phyloP scores from a whole-genome alignment of 352 stramenopile species.

The Globisporangium radiosum region DNA sequence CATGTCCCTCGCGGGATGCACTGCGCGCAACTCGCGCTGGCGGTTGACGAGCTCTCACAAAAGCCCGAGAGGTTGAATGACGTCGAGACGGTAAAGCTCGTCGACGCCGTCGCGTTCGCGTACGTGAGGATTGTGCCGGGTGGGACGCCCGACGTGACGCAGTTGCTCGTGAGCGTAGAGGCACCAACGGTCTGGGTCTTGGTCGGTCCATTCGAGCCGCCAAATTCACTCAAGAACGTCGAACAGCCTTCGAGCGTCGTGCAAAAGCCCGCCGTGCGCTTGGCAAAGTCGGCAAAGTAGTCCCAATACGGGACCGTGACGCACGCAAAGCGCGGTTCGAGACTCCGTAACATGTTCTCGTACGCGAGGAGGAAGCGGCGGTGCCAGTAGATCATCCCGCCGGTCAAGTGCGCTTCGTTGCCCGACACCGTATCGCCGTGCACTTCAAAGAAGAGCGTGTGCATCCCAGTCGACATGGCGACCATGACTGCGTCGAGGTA shows the following conservation, averaged over 20 bases:
- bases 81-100: slow-evolving; percentile 7
- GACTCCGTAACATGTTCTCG: slow-evolving; percentile 69
- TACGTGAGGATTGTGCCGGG: slow-evolving; percentile 5
- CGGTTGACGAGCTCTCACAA: slow-evolving; percentile 47
- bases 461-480: slow-evolving; percentile 43
- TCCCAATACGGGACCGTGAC: slow-evolving; percentile 79
- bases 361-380: slow-evolving; percentile 63
- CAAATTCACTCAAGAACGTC: slow-evolving; percentile 54
- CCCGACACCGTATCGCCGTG: slow-evolving; percentile 31
- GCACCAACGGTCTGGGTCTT: slow-evolving; percentile 19
- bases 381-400: slow-evolving; percentile 64
- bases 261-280: slow-evolving; percentile 25
- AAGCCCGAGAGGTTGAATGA: slow-evolving; percentile 30
- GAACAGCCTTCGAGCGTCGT: slow-evolving; percentile 47
- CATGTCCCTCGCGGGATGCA: slow-evolving; percentile 56
- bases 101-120: slow-evolving; percentile 6
- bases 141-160: slow-evolving; percentile 8
- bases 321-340: slow-evolving; percentile 49
- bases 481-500: slow-evolving; percentile 53
- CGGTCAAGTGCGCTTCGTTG: slow-evolving; percentile 38
- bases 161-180: slow-evolving; percentile 15
- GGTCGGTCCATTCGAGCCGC: slow-evolving; percentile 24
- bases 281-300: slow-evolving; percentile 64
- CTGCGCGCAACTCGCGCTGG: slow-evolving; percentile 27
- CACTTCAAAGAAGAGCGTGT: slow-evolving; percentile 53